Percentiles rank a stretch among this genome's conserved stretches.
Evolutionary conservation across 345 rosid genomes (phyloP).

Genomic region (Eucalyptus brandiana): DNA sequence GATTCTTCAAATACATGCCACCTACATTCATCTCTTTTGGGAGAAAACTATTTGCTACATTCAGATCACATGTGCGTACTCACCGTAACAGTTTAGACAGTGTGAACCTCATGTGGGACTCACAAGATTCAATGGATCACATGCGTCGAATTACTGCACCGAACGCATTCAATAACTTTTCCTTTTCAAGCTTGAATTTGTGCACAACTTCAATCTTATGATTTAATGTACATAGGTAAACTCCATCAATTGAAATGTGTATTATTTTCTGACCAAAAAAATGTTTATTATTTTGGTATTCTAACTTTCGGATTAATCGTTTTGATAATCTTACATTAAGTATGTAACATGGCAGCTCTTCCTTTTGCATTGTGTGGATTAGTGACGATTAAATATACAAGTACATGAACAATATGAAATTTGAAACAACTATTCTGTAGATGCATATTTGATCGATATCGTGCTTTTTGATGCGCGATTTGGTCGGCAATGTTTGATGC

Average conservation of each 20-base stretch:
- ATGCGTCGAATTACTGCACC: accelerated
- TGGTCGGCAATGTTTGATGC: neutral
- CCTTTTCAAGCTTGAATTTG: neutral
- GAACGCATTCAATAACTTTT: neutral
- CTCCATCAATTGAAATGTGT: neutral
- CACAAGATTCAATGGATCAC: neutral
- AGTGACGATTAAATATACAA: neutral
- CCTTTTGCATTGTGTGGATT: neutral
- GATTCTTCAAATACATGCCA: neutral
- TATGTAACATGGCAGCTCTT: neutral
- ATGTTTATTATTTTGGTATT: neutral
- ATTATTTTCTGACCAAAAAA: neutral
- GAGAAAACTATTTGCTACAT: neutral
- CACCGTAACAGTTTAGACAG: neutral
- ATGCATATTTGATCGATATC: neutral
- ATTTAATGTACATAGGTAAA: neutral
- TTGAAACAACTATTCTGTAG: neutral
- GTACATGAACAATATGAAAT: neutral
- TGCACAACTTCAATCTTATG: neutral
- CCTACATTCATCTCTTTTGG: neutral
- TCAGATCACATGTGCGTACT: neutral
- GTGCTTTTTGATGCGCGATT: neutral
- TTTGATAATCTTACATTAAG: neutral
- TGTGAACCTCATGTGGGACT: neutral
- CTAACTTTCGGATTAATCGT: neutral